Evolutionary conservation across 2,329 filamentous ascomycete species (phyloP).

Genomic region (Triangularia setosa): DNA sequence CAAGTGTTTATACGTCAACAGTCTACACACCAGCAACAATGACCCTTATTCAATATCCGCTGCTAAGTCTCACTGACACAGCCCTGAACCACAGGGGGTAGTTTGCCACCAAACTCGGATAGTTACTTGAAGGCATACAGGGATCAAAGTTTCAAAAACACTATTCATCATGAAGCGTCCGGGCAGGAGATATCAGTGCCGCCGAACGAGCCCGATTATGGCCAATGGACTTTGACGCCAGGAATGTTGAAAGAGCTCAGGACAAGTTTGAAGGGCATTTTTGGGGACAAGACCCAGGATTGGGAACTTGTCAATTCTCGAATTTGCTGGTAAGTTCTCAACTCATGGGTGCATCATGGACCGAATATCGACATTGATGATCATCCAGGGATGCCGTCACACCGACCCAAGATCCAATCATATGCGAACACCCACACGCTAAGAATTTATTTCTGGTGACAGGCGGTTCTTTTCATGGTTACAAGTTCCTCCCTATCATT

Average conservation of each 20-base stretch:
- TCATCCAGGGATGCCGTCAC: conserved; percentile 60
- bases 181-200: conserved; percentile 49
- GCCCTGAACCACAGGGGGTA: conserved; percentile 41
- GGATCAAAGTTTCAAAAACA: conserved; percentile 57
- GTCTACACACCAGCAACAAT: background rate
- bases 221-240: conserved; percentile 58
- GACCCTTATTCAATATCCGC: background rate
- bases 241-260: conserved; percentile 53
- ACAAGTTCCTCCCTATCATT: conserved; percentile 63
- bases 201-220: conserved; percentile 53
- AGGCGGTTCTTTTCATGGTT: conserved; percentile 64
- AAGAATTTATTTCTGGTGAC: conserved; percentile 58
- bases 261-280: conserved; percentile 36
- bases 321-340: conserved; percentile 57
- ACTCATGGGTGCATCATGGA: background rate
- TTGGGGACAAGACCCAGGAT: conserved; percentile 55
- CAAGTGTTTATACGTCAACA: background rate
- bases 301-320: conserved; percentile 38
- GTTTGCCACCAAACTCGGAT: background rate
- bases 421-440: conserved; percentile 51
- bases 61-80: conserved; percentile 34
- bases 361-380: background rate
- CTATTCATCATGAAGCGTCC: conserved; percentile 36
- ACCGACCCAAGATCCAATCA: conserved; percentile 57
- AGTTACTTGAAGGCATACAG: conserved; percentile 42